Evolutionary conservation across 2,329 filamentous ascomycete species (phyloP).

Genomic region (Huntiella bhutanensis): DNA sequence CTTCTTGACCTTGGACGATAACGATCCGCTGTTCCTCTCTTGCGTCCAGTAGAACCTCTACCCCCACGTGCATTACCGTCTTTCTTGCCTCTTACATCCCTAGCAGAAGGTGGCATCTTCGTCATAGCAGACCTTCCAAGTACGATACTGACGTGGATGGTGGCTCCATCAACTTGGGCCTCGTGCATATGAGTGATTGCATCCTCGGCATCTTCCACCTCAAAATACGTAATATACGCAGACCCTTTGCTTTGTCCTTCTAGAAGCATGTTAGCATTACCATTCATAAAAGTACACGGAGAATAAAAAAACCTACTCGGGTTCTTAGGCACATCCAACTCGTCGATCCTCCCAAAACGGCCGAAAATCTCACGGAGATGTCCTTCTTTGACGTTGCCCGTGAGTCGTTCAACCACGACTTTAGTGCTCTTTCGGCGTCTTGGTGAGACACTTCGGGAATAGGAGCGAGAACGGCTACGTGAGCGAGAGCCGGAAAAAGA

Average conservation of each 20-base stretch:
- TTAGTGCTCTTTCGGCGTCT: slow-evolving; percentile 20
- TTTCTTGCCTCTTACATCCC: not conserved
- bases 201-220: slow-evolving; percentile 60
- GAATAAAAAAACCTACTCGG: slow-evolving; percentile 40
- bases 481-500: not conserved
- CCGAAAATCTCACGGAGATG: slow-evolving; percentile 89
- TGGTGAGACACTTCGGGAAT: slow-evolving; percentile 16
- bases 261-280: slow-evolving; percentile 19
- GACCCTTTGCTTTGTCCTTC: slow-evolving; percentile 82
- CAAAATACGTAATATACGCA: slow-evolving; percentile 72
- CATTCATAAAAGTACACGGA: not conserved
- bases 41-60: slow-evolving; percentile 13
- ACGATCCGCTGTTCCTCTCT: not conserved
- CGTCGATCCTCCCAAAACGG: slow-evolving; percentile 65
- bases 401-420: slow-evolving; percentile 92
- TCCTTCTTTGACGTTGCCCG: slow-evolving; percentile 78
- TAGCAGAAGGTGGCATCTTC: slow-evolving; percentile 46
- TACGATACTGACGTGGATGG: slow-evolving; percentile 75
- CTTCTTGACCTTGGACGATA: no score
- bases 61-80: slow-evolving; percentile 13
- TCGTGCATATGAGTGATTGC: slow-evolving; percentile 97
- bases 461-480: slow-evolving; percentile 11
- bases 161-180: slow-evolving; percentile 70
- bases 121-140: slow-evolving; percentile 3
- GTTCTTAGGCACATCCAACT: slow-evolving; percentile 81